Conservation (phyloP, 2,329 filamentous ascomycete species). For the Phialocephala sp. region DNA sequence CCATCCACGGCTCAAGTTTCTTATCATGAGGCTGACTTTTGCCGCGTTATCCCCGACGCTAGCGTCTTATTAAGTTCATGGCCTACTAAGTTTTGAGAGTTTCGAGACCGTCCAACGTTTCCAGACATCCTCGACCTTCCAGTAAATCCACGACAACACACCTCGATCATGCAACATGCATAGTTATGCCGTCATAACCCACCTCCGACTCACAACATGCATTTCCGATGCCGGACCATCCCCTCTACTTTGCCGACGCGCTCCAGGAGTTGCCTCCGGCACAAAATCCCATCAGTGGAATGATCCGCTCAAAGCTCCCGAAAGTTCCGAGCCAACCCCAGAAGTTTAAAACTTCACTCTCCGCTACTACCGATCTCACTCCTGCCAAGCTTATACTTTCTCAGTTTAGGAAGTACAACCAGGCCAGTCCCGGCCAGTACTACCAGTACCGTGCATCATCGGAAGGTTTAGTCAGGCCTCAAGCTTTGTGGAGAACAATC, state of each 20-base stretch:
- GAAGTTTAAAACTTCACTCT: background rate
- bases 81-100: background rate
- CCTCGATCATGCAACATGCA: background rate
- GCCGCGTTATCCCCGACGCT: background rate
- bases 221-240: background rate
- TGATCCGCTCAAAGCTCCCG: background rate
- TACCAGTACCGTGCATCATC: background rate
- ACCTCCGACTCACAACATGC: background rate
- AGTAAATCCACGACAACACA: background rate
- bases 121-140: background rate
- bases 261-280: background rate
- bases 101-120: background rate
- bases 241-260: background rate
- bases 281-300: background rate
- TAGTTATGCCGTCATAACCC: background rate
- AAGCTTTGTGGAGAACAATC: conserved; percentile 4
- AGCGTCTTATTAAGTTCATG: background rate
- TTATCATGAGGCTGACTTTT: background rate
- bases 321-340: background rate
- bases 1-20: background rate
- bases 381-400: background rate
- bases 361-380: background rate
- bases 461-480: conserved; percentile 9
- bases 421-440: background rate
- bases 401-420: background rate